Evolutionary conservation across 1,284 basidiomycete species (phyloP).

Genomic region (Fomitiporia mediterranea): DNA sequence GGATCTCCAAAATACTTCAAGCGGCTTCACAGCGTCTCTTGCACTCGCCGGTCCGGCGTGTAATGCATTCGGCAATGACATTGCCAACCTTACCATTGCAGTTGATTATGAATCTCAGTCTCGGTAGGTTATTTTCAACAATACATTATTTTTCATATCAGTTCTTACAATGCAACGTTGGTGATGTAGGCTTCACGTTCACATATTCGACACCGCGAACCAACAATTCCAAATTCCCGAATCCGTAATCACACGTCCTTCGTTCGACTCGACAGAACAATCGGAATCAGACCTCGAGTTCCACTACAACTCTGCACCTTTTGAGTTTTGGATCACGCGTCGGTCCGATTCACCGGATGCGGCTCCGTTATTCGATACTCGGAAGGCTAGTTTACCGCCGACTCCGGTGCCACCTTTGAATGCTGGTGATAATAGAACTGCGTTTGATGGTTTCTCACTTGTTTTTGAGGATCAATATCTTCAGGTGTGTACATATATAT

Average conservation of each 20-base stretch:
- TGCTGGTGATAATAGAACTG: conserved; percentile 43
- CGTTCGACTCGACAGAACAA: conserved; percentile 34
- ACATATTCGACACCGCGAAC: conserved; percentile 64
- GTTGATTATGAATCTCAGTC: conserved; percentile 60
- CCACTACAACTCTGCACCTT: conserved; percentile 61
- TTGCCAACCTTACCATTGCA: conserved; percentile 56
- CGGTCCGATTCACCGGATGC: conserved; percentile 49
- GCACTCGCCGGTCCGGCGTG: conserved; percentile 57
- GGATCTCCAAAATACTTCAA: conserved; percentile 39
- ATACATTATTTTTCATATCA: conserved; percentile 1
- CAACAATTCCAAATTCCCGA: conserved; percentile 68
- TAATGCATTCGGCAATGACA: conserved; percentile 69
- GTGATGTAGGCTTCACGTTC: conserved; percentile 66
- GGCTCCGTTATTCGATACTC: conserved; percentile 71
- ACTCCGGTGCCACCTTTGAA: conserved; percentile 50
- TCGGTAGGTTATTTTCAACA: conserved; percentile 39
- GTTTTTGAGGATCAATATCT: conserved; percentile 77
- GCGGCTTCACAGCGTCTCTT: conserved; percentile 54
- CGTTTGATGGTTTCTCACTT: conserved; percentile 54
- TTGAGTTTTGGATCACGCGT: conserved; percentile 77
- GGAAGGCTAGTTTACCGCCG: conserved; percentile 48
- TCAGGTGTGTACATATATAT: conserved; percentile 32
- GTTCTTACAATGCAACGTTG: conserved; percentile 20
- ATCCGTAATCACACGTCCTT: conserved; percentile 48
- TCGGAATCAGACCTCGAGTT: conserved; percentile 55